These are phyloP conservation scores for Codiaeum variegatum DNA, from an alignment of 441 rosid genomes.

Conservation along the genomic window DNA sequence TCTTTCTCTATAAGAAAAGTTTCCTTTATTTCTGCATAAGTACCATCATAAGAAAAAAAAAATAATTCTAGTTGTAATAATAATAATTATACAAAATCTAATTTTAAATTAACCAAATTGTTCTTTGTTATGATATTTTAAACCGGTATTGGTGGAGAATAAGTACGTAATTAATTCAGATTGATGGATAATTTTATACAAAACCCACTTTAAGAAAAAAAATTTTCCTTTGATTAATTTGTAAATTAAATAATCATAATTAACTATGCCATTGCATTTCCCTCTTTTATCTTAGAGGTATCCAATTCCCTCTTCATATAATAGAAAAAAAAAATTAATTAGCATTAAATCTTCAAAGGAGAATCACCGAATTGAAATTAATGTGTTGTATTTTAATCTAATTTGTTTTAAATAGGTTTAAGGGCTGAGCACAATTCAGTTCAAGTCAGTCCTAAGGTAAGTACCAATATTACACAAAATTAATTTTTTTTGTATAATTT, in stretches of 20 bases:
- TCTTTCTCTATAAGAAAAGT: constrained; percentile 16
- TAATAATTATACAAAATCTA: not conserved
- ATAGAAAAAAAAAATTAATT: not conserved
- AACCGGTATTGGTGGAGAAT: constrained; percentile 26
- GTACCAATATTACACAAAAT: too few relatives aligned
- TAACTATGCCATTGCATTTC: not conserved
- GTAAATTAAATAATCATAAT: not conserved
- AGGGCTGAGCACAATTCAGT: too few relatives aligned
- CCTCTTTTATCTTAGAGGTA: constrained; percentile 13
- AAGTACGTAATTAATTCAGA: constrained; percentile 23
- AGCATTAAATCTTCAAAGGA: not conserved
- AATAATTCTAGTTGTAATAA: not conserved
- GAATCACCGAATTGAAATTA: not conserved
- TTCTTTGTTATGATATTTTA: constrained; percentile 15
- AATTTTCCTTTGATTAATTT: constrained; percentile 4
- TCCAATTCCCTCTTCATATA: constrained; percentile 16
- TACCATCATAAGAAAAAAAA: not conserved
- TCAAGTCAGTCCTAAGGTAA: too few relatives aligned
- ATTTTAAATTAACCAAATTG: constrained; percentile 18
- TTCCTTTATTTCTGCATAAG: constrained; percentile 8
- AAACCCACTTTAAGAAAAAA: constrained; percentile 13
- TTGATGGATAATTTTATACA: constrained; percentile 5
- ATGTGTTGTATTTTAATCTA: not conserved
- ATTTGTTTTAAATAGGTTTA: not conserved
- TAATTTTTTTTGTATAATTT: too few relatives aligned